Conservation (phyloP, 202 grass and related monocot genomes). For the Dendrocalamus latiflorus region DNA sequence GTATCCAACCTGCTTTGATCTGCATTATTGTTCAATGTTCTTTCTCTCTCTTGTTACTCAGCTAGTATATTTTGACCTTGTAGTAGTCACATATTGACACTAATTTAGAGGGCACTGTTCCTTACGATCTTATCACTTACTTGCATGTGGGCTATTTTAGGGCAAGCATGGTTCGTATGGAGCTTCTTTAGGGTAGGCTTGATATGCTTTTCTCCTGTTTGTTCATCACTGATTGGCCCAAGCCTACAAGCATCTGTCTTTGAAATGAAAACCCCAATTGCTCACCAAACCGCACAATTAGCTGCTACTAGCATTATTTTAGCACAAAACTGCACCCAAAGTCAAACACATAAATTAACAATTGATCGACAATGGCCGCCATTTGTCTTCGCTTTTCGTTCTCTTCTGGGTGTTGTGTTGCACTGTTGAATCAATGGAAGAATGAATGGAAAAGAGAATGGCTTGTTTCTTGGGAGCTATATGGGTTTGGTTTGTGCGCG, state of each 20-base stretch:
- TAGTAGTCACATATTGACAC: neutral
- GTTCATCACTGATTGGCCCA: constrained; percentile 42
- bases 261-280: neutral
- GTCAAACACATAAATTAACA: constrained; percentile 43
- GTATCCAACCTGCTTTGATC: neutral
- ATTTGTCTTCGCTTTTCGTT: constrained; percentile 19
- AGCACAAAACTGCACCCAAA: constrained; percentile 23
- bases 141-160: constrained; percentile 17
- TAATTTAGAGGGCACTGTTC: neutral
- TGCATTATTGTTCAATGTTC: neutral
- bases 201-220: constrained; percentile 16
- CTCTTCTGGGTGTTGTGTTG: constrained; percentile 29
- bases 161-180: constrained; percentile 24
- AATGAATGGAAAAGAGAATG: neutral
- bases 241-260: neutral
- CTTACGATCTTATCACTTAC: neutral
- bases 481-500: constrained; percentile 29
- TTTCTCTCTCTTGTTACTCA: neutral
- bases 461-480: neutral
- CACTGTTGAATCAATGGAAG: constrained; percentile 3
- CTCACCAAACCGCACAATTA: constrained; percentile 47
- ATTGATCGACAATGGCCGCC: constrained; percentile 7
- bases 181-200: constrained; percentile 39
- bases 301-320: constrained; percentile 10
- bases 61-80: constrained; percentile 7